Conservation (phyloP, 177 flowering plant genomes). For the Tripterygium wilfordii region DNA sequence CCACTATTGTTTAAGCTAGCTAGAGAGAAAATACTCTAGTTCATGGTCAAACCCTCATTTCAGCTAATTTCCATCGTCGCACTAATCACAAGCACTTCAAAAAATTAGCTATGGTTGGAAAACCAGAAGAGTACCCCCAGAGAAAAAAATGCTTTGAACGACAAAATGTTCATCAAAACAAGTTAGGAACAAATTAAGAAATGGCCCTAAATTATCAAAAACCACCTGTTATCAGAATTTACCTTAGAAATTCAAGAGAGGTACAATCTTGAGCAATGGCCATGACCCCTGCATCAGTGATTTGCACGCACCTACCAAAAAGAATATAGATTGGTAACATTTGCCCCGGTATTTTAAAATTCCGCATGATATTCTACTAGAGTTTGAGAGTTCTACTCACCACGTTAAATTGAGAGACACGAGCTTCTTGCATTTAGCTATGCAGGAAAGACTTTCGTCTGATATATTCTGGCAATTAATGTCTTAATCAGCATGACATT, state of each 20-base stretch:
- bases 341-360: no score
- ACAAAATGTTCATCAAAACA: no score
- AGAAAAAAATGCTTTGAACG: background rate
- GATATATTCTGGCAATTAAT: conserved; percentile 62
- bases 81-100: no score
- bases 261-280: conserved; percentile 73
- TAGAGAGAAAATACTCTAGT: no score
- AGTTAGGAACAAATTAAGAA: no score
- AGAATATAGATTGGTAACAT: conserved; percentile 4
- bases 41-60: no score
- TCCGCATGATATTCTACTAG: no score
- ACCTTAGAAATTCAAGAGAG: conserved; percentile 85
- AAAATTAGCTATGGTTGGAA: no score
- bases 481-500: background rate
- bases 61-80: no score
- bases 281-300: conserved; percentile 75
- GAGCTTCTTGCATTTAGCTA: conserved; percentile 69
- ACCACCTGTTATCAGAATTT: conserved; percentile 4
- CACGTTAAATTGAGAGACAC: conserved; percentile 84
- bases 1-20: no score
- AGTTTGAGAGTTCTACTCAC: conserved; percentile 40
- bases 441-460: conserved; percentile 66
- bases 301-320: conserved; percentile 61
- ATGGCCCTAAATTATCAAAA: no score
- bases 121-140: no score